phyloP scores from a whole-genome alignment of 257 asterid genomes.

The Striga asiatica region DNA sequence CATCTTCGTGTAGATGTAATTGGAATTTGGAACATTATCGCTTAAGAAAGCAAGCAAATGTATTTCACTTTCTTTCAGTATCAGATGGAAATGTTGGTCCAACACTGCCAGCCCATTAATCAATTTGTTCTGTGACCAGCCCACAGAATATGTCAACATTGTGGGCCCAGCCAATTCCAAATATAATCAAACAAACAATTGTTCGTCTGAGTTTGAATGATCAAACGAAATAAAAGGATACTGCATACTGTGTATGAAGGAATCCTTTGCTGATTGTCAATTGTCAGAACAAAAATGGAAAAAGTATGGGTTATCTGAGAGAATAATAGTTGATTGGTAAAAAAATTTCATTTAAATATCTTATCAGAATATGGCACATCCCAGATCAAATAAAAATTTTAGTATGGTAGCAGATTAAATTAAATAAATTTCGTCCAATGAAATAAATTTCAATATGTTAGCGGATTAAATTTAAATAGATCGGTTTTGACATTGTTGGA shows the following conservation, averaged over 20 bases:
- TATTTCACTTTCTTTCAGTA: neutral
- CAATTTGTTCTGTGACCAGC: neutral
- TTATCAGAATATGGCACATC: no score
- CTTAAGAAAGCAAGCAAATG: neutral
- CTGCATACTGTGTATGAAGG: neutral
- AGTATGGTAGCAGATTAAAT: no score
- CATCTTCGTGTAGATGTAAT: no score
- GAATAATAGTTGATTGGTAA: neutral
- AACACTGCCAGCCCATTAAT: neutral
- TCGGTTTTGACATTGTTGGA: no score
- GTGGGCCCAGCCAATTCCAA: neutral
- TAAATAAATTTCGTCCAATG: no score
- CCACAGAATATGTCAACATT: neutral
- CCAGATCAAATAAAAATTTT: no score
- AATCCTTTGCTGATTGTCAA: neutral
- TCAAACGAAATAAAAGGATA: neutral
- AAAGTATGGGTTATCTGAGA: neutral
- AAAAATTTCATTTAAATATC: no score
- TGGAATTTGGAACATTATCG: no score
- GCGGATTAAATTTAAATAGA: no score
- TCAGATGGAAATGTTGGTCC: neutral
- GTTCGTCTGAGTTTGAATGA: neutral
- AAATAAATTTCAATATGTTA: no score
- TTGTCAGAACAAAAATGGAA: no score
- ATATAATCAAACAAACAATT: neutral